A percentile compares a stretch with the other conserved stretches of the same genome.
phyloP scores from a whole-genome alignment of 169 alveolate species.

The Cryptosporidium xiaoi region DNA sequence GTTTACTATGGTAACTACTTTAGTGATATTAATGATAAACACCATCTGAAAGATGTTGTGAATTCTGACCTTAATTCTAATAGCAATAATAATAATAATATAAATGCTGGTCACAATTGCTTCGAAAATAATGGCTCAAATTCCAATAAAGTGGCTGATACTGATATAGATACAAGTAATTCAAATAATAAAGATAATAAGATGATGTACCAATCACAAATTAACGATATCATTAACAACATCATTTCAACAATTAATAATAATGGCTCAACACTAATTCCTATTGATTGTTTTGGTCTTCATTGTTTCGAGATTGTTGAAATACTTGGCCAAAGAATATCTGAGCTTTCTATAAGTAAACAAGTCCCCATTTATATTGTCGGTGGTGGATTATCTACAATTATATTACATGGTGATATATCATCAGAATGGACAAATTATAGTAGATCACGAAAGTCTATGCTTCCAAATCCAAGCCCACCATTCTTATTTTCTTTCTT shows the following conservation, averaged over 20 bases:
- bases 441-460: conserved; percentile 35
- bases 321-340: conserved; percentile 56
- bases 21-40: neutral
- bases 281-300: conserved; percentile 47
- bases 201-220: neutral
- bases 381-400: conserved; percentile 66
- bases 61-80: neutral
- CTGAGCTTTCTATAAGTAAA: conserved; percentile 22
- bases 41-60: neutral
- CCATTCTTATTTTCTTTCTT: conserved; percentile 57
- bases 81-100: neutral
- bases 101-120: neutral
- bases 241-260: conserved; percentile 28
- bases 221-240: conserved; percentile 13
- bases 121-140: too few relatives aligned
- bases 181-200: neutral
- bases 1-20: conserved; percentile 43
- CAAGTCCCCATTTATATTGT: conserved; percentile 66
- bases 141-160: too few relatives aligned
- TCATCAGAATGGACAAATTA: conserved; percentile 63
- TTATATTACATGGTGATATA: conserved; percentile 45
- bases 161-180: neutral
- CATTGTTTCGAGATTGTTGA: conserved; percentile 55
- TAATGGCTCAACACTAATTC: conserved; percentile 46
- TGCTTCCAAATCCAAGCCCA: conserved; percentile 72